Base-by-base conservation (phyloP, 352 stramenopile species). In the Pythium plurisporium region DNA sequence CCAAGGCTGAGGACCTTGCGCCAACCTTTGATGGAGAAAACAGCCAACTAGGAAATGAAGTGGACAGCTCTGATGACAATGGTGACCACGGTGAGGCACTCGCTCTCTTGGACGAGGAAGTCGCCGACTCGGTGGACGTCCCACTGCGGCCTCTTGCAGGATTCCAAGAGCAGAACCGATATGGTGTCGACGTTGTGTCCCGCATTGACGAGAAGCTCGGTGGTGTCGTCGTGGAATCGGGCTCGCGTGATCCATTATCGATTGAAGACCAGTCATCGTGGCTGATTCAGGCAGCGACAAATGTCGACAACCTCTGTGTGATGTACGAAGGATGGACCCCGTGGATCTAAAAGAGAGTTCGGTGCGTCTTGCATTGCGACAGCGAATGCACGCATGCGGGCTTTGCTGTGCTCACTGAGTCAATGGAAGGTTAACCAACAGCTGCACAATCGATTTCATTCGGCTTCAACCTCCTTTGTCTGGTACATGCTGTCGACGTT, bases 281-380 rank as follows among this genome's bases (percentile, higher is more conserved):
- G 79, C 64, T 95, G 5, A 91, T 95, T 40, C 67, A 80, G 15
- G 73, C 91, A 37, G 81, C 85, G 9, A 91, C 83, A 0, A 90
- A 79, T 30, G 71, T 72, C 0, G 83, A 95, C 68, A 95, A 95
- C 52, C 65, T 95, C 5, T 91, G 81, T 37, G 73, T 89, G 47
- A 95, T 95, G 85, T 95, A 95, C 57, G 85, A 95, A 76, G 85
- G 85, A 20, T 95, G 85, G 85, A 95, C 83, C 3, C 83, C 85
- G 19, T 95, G 85, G 85, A 95, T 95, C 52, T 95, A 60, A 31
- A 25, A 7, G 7, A 55, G 8, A 19, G 19, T 49, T n/a, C n/a
- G n/a, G n/a, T n/a, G n/a, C n/a, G n/a, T n/a, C n/a, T n/a, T n/a
- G n/a, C n/a, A n/a, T n/a, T n/a, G n/a, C n/a, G n/a, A n/a, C n/a